These are phyloP conservation scores for Phytopythium sindhum DNA, from an alignment of 352 stramenopile genomes.

Conservation along the genomic window DNA sequence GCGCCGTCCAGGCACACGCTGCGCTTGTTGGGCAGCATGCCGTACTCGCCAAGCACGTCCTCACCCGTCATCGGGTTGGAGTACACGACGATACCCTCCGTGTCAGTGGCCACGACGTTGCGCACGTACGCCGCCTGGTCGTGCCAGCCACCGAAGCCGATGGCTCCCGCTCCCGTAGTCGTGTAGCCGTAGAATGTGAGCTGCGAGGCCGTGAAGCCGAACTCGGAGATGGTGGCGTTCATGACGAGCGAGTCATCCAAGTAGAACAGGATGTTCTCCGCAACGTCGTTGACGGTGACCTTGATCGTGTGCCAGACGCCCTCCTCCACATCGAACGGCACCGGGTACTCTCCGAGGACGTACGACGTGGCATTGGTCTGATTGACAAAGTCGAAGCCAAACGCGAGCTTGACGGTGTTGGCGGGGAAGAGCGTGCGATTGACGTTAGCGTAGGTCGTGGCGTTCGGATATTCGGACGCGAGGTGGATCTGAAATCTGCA, in stretches of 20 bases:
- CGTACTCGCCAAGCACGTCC: conserved; percentile 21
- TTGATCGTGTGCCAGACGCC: conserved; percentile 58
- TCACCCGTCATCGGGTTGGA: conserved; percentile 16
- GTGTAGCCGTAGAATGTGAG: conserved; percentile 20
- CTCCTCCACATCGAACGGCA: conserved; percentile 76
- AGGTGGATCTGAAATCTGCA: conserved; percentile 33
- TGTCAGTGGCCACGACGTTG: conserved; percentile 16
- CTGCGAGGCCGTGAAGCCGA: conserved; percentile 9
- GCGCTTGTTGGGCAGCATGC: conserved; percentile 20
- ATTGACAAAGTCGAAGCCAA: conserved; percentile 28
- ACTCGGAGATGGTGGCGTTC: conserved; percentile 21
- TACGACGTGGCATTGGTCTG: conserved; percentile 26
- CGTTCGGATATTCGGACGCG: conserved; percentile 25
- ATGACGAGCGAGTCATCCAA: conserved; percentile 22
- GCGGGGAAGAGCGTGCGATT: conserved; percentile 29
- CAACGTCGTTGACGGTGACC: conserved; percentile 54
- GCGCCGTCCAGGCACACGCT: conserved; percentile 24
- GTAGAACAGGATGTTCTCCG: conserved; percentile 31
- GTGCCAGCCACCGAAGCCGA: conserved; percentile 27
- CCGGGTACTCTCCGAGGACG: conserved; percentile 25
- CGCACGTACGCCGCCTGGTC: conserved; percentile 20
- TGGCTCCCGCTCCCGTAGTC: conserved; percentile 14
- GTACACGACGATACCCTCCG: conserved; percentile 15
- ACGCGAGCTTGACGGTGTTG: conserved; percentile 23
- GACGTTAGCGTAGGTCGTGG: conserved; percentile 23